Conservation (phyloP, 2,329 filamentous ascomycete species). For the Capronia epimyces region DNA sequence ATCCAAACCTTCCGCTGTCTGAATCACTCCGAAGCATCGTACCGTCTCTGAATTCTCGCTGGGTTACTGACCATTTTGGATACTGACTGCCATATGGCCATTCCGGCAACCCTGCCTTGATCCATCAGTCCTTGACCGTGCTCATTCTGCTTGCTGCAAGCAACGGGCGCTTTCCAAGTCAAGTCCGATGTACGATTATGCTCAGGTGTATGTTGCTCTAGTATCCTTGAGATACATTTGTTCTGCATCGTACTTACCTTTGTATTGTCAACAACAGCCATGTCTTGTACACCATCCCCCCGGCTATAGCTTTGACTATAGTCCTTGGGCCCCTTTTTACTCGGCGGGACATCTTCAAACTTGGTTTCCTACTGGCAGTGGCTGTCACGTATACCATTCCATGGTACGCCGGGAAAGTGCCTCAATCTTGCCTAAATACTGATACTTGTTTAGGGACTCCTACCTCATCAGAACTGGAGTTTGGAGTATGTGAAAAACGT, state of each 20-base stretch:
- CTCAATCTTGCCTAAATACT: neutral
- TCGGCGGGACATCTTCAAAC: constrained; percentile 58
- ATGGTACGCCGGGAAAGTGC: constrained; percentile 44
- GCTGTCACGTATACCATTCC: constrained; percentile 65
- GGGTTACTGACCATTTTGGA: neutral
- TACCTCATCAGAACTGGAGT: constrained; percentile 63
- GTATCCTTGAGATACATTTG: neutral
- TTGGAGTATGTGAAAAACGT: constrained; percentile 50
- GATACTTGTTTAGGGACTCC: constrained; percentile 47
- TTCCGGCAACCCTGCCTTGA: neutral
- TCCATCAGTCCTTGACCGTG: neutral
- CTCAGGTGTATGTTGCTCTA: constrained; percentile 52
- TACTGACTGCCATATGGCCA: neutral
- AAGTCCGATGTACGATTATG: constrained; percentile 47
- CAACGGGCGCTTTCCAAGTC: neutral
- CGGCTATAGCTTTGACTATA: constrained; percentile 54
- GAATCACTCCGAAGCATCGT: neutral
- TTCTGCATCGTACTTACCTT: constrained; percentile 1
- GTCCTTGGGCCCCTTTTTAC: constrained; percentile 59
- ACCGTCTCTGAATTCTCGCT: neutral
- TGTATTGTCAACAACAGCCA: constrained; percentile 44
- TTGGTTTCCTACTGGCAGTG: constrained; percentile 56
- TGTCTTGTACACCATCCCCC: constrained; percentile 61
- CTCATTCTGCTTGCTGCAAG: neutral
- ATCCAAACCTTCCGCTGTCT: neutral